Evolutionary conservation across 2,329 filamentous ascomycete genomes (phyloP).

Genomic region (Graphium sp.): DNA sequence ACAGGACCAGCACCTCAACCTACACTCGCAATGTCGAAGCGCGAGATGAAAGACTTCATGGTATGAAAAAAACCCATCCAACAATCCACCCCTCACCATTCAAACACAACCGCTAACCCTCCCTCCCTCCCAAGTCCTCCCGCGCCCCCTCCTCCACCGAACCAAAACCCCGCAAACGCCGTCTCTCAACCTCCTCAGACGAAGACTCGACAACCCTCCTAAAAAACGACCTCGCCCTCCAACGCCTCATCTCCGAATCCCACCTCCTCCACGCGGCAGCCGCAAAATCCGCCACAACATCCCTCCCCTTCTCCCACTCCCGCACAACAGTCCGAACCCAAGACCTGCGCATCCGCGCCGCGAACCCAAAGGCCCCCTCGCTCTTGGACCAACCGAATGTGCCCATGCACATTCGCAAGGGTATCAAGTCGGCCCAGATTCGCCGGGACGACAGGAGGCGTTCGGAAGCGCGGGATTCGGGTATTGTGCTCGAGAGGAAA

Average conservation of each 20-base stretch:
- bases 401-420: constrained; percentile 74
- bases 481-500: constrained; percentile 62
- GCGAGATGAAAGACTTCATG: constrained; percentile 67
- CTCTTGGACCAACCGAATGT: constrained; percentile 69
- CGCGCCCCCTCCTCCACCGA: constrained; percentile 23
- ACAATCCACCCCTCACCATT: not conserved
- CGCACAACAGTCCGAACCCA: constrained; percentile 65
- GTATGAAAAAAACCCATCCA: constrained; percentile 16
- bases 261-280: constrained; percentile 48
- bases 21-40: constrained; percentile 37
- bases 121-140: constrained; percentile 20
- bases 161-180: constrained; percentile 7
- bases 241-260: constrained; percentile 79
- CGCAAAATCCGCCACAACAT: constrained; percentile 12
- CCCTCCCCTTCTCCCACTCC: constrained; percentile 35
- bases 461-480: constrained; percentile 73
- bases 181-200: constrained; percentile 15
- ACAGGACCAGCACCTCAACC: constrained; percentile 20
- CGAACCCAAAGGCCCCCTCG: constrained; percentile 56
- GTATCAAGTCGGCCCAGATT: constrained; percentile 55
- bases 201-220: constrained; percentile 54
- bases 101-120: constrained; percentile 6
- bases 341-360: constrained; percentile 65
- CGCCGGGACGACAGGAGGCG: constrained; percentile 54
- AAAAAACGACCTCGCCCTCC: constrained; percentile 82